phyloP scores from a whole-genome alignment of 345 rosid genomes.

The Acer yangbiense region DNA sequence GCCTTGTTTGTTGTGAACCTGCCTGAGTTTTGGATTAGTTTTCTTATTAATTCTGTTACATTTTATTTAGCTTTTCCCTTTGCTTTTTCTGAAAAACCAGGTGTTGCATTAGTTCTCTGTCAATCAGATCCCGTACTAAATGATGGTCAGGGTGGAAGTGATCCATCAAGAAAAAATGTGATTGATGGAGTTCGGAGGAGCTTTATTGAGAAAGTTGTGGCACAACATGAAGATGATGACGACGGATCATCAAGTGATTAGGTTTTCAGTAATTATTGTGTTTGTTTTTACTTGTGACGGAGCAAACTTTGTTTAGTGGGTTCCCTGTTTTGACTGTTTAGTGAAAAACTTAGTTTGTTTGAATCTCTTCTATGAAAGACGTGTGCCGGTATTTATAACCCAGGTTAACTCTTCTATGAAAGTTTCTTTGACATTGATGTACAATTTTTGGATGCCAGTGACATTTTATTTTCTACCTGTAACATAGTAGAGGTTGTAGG shows the following conservation, averaged over 20 bases:
- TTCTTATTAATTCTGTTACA: not conserved
- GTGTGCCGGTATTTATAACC: not conserved
- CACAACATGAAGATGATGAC: conserved; percentile 74
- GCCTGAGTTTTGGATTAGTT: not conserved
- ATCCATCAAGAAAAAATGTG: conserved; percentile 67
- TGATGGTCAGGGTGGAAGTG: conserved; percentile 82
- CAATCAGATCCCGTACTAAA: conserved; percentile 89
- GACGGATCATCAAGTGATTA: conserved; percentile 85
- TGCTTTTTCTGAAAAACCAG: conserved; percentile 38
- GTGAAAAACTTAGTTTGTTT: not conserved
- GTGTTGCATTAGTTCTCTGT: conserved; percentile 94
- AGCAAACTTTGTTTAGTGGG: not conserved
- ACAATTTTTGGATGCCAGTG: not conserved
- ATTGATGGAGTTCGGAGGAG: conserved; percentile 79
- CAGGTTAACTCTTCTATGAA: not conserved
- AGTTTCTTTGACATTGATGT: not conserved
- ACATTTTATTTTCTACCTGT: not conserved
- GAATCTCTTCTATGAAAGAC: not conserved
- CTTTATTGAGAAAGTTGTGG: conserved; percentile 84
- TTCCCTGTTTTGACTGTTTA: not conserved
- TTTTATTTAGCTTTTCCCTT: not conserved
- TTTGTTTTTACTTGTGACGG: not conserved
- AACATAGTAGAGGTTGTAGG: not conserved
- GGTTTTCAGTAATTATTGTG: conserved; percentile 19
- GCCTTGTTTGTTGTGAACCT: conserved; percentile 3